Conservation (phyloP, 306 rosid genomes). For the Lathyrus oleraceus region DNA sequence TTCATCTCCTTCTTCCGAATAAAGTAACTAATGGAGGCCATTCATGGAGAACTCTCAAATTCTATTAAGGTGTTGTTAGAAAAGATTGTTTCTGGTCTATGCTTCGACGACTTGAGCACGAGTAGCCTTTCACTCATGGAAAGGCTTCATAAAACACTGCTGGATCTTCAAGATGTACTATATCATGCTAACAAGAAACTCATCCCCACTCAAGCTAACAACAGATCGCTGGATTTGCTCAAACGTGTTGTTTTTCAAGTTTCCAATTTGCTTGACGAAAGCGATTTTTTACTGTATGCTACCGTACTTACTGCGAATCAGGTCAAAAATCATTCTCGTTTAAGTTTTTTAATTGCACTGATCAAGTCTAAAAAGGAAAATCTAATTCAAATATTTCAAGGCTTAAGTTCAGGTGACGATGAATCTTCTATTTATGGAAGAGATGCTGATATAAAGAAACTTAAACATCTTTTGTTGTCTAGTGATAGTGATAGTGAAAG, state of each 20-base stretch:
- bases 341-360: not conserved
- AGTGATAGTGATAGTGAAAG: too few relatives aligned
- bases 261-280: not conserved
- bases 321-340: not conserved
- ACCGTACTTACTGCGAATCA: too few relatives aligned
- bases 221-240: not conserved
- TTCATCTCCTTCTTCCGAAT: not conserved
- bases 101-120: fast-evolving
- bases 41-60: not conserved
- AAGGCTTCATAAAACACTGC: not conserved
- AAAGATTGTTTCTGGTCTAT: not conserved
- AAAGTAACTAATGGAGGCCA: not conserved
- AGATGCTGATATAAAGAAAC: too few relatives aligned
- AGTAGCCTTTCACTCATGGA: not conserved
- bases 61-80: not conserved
- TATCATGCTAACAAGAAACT: not conserved
- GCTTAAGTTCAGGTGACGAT: not conserved
- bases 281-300: too few relatives aligned
- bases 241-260: not conserved
- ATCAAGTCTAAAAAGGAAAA: not conserved
- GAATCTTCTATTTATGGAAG: constrained; percentile 40
- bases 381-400: not conserved
- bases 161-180: not conserved
- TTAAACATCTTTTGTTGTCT: too few relatives aligned
- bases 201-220: not conserved